A percentile compares a stretch with the other conserved stretches of the same genome.
Evolutionary conservation across 1,284 basidiomycete genomes (phyloP).

Genomic region (Malassezia brasiliensis): DNA sequence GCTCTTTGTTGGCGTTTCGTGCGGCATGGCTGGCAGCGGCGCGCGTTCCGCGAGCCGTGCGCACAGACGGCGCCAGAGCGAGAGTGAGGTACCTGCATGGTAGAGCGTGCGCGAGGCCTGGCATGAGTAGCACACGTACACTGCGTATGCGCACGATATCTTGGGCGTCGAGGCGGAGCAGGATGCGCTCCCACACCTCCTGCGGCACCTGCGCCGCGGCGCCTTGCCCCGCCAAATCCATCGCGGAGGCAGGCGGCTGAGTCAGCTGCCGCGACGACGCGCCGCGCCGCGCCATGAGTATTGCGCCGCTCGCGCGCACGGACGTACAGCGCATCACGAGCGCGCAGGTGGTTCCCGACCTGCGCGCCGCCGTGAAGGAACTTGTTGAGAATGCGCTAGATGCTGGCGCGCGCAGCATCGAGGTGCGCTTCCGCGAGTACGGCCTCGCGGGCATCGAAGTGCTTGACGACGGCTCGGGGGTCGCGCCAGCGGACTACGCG

Average conservation of each 20-base stretch:
- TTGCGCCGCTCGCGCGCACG: constrained; percentile 24
- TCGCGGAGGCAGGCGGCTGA: background rate
- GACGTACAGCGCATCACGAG: constrained; percentile 58
- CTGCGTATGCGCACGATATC: constrained; percentile 6
- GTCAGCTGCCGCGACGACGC: background rate
- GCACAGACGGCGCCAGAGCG: constrained; percentile 9
- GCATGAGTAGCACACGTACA: background rate
- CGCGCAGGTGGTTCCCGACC: constrained; percentile 86
- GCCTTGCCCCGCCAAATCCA: no score
- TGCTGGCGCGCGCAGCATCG: constrained; percentile 75
- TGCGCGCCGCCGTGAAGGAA: constrained; percentile 87
- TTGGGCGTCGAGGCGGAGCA: constrained; percentile 1
- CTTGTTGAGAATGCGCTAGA: constrained; percentile 93
- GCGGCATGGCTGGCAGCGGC: background rate
- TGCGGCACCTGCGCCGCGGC: constrained; percentile 7
- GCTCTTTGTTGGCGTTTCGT: no score
- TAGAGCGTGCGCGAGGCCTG: constrained; percentile 10
- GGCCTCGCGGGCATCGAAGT: constrained; percentile 81
- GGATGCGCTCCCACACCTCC: constrained; percentile 13
- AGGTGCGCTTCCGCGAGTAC: constrained; percentile 80
- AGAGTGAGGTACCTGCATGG: constrained; percentile 4
- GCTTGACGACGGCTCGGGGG: constrained; percentile 82
- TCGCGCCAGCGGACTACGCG: constrained; percentile 66
- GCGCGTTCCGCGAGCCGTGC: background rate
- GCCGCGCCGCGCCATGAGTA: constrained; percentile 9